Conservation (phyloP, 129 eudicot species). For the Flaveria sonorensis region DNA sequence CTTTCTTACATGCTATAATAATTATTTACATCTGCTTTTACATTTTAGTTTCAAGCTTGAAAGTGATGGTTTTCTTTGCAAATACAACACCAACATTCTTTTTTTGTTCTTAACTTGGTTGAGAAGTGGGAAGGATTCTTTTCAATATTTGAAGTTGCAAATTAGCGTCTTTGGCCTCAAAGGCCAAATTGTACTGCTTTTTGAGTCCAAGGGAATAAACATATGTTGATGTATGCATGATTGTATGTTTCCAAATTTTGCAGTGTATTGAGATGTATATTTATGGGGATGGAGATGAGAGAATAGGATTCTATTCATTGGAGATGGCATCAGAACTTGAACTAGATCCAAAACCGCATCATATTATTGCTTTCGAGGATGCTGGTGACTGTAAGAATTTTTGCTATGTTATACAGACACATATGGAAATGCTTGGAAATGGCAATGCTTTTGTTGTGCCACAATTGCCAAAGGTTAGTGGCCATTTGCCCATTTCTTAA, state of each 20-base stretch:
- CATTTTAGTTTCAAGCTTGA: slow-evolving; percentile 9
- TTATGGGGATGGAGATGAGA: slow-evolving; percentile 58
- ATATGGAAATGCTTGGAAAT: slow-evolving; percentile 81
- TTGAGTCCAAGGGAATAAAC: slow-evolving; percentile 7
- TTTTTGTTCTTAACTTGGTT: not conserved
- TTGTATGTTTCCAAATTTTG: slow-evolving; percentile 13
- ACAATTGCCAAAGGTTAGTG: slow-evolving; percentile 71
- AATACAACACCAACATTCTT: not conserved
- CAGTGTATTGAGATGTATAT: slow-evolving; percentile 90
- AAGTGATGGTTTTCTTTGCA: not conserved
- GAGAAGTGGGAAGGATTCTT: slow-evolving; percentile 6
- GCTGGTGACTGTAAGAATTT: slow-evolving; percentile 77
- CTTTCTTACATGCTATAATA: not conserved
- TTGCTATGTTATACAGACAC: slow-evolving; percentile 76
- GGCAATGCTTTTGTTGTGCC: slow-evolving; percentile 92
- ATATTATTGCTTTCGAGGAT: slow-evolving; percentile 89
- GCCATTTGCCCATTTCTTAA: not conserved
- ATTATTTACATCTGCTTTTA: not conserved
- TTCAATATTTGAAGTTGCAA: slow-evolving; percentile 5
- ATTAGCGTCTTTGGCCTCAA: slow-evolving; percentile 10
- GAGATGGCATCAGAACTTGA: slow-evolving; percentile 97
- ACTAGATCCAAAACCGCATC: slow-evolving; percentile 84
- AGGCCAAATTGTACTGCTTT: not conserved
- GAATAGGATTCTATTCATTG: slow-evolving; percentile 77
- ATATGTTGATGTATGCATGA: not conserved